These are phyloP conservation scores for Aspergillus hancockii DNA, from an alignment of 495 filamentous ascomycete genomes.

Conservation along the genomic window DNA sequence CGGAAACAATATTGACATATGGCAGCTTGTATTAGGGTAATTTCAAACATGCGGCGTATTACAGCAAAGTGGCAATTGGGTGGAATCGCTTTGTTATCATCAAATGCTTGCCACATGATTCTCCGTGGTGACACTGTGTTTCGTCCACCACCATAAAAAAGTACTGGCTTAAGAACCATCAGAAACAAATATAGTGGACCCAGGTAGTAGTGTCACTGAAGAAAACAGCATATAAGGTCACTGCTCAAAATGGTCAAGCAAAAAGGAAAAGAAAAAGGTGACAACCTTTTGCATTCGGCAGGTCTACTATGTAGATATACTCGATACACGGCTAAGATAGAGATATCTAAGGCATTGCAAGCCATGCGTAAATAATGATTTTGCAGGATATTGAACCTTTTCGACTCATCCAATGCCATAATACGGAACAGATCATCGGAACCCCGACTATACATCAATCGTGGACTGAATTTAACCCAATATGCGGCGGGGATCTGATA, in stretches of 20 bases:
- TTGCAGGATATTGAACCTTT: not conserved
- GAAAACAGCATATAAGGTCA: not conserved
- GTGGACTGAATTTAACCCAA: not conserved
- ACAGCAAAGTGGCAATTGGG: not conserved
- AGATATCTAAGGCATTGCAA: constrained; percentile 7
- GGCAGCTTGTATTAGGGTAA: not conserved
- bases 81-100: not conserved
- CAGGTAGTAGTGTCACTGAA: not conserved
- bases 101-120: constrained; percentile 6
- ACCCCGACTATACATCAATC: not conserved
- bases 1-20: not conserved
- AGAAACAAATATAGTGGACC: constrained; percentile 7
- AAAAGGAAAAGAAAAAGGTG: constrained; percentile 4
- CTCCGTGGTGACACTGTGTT: not conserved
- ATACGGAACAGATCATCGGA: not conserved
- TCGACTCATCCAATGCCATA: not conserved
- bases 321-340: not conserved
- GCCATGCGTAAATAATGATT: constrained; percentile 2
- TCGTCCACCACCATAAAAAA: constrained; percentile 17
- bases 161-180: not conserved
- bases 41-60: not conserved
- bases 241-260: constrained; percentile 1
- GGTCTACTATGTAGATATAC: constrained; percentile 5
- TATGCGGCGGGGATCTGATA: constrained; percentile 1
- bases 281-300: not conserved